Conservation (phyloP, 129 eudicot genomes). For the Sambucus nigra region DNA sequence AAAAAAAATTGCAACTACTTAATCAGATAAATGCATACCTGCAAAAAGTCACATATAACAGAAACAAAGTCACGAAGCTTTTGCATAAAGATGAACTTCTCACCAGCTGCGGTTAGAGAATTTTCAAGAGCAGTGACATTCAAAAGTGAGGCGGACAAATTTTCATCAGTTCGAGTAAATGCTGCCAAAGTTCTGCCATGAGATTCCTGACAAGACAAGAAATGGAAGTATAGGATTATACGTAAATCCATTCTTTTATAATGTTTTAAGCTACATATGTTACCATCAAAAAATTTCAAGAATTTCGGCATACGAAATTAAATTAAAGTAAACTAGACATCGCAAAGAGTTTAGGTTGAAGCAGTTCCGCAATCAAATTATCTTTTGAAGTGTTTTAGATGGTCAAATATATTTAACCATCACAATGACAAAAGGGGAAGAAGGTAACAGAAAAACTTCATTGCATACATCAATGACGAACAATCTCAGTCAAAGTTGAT, state of each 20-base stretch:
- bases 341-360: no score
- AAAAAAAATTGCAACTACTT: conserved; percentile 10
- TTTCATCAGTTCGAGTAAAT: conserved; percentile 63
- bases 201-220: conserved; percentile 51
- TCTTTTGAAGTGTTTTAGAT: no score
- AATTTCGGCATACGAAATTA: background rate
- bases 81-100: conserved; percentile 96
- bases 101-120: conserved; percentile 69
- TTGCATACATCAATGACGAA: no score
- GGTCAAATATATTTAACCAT: no score
- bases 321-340: background rate
- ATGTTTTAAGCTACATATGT: background rate
- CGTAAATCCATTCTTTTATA: background rate
- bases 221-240: no score
- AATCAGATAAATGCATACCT: conserved; percentile 54
- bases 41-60: conserved; percentile 84
- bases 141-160: conserved; percentile 50
- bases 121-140: conserved; percentile 56
- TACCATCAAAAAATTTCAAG: background rate
- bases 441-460: no score
- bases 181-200: conserved; percentile 48
- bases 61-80: conserved; percentile 91
- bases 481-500: no score
- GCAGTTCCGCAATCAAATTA: no score
- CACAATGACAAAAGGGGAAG: no score